These are phyloP conservation scores for Jackrogersella minutella DNA, from an alignment of 495 filamentous ascomycete genomes.

Conservation along the genomic window DNA sequence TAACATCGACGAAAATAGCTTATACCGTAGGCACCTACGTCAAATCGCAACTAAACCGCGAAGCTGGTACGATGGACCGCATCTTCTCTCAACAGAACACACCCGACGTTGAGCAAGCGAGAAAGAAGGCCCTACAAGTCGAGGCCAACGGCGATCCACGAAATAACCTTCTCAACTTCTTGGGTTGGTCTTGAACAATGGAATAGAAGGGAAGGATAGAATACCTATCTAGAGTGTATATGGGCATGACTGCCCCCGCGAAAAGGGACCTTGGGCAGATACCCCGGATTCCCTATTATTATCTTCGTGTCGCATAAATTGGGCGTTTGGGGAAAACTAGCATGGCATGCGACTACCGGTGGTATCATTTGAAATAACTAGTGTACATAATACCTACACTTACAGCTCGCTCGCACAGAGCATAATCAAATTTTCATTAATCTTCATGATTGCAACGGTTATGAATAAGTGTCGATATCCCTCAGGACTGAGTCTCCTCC, in stretches of 20 bases:
- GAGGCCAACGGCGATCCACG: conserved; percentile 50
- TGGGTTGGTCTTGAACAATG: conserved; percentile 45
- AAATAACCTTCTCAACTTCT: conserved; percentile 49
- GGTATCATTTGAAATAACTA: conserved; percentile 20
- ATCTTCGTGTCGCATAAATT: conserved; percentile 31
- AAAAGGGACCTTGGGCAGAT: conserved; percentile 9
- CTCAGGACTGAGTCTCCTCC: no score
- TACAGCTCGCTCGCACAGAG: conserved; percentile 12
- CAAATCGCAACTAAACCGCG: conserved; percentile 41
- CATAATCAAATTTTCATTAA: conserved; percentile 16
- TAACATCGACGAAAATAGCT: conserved; percentile 36
- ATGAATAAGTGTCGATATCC: not conserved
- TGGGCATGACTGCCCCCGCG: not conserved
- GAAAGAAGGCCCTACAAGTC: conserved; percentile 42
- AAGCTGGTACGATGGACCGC: conserved; percentile 48
- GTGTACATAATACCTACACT: conserved; percentile 21
- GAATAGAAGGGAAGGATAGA: not conserved
- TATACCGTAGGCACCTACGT: conserved; percentile 46
- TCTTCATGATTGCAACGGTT: conserved; percentile 1
- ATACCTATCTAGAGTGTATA: conserved; percentile 7
- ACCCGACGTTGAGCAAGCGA: conserved; percentile 43
- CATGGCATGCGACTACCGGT: conserved; percentile 9
- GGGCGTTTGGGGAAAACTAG: conserved; percentile 31
- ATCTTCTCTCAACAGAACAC: conserved; percentile 55
- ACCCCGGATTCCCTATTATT: conserved; percentile 3